Evolutionary conservation across 1,284 basidiomycete species (phyloP), one percentile per base, ranked within the genome.

Genomic region (Peniophora sp.): DNA sequence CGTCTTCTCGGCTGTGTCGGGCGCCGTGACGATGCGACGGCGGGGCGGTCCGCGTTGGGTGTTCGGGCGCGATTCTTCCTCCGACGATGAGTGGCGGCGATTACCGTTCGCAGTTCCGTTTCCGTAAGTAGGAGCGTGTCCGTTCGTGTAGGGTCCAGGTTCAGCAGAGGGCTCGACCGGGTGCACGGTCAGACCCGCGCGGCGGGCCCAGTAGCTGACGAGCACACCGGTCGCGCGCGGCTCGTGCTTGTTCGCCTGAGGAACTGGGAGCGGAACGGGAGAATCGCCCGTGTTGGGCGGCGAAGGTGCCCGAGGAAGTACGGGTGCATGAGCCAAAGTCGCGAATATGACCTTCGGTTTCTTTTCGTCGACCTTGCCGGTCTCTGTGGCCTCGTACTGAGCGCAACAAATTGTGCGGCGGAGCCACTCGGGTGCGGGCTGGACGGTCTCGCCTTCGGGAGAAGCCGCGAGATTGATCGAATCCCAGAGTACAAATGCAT

Each of bases 401-500:
- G 83, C 85, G 60, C 87, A 89, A 60, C 83, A 90, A 54, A 90
- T 82, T 22, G 84, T 87, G 52, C 86, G 75, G 55, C 88, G 80
- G 39, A 90, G 75, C 87, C 87, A 90, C 61, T 90, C 87, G 8
- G 88, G 88, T 11, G 83, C 80, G 0, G 50, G 47, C 14, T 47
- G 36, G 12, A 66, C 64, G 34, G 63, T 53, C 37, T 62, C 63
- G 48, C 60, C 60, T 3, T 65, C 58, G 23, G 54, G 34, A 5
- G 54, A 46, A 24, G 67, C 67, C 42, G 57, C 64, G 56, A 85
- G 79, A 2, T 68, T 56, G 52, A 90, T 83, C 51, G 70, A 66
- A 62, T 89, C 86, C 87, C 87, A 90, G 27, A 77, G 76, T 35
- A 90, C 81, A 63, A 83, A 90, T 1, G 85, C 88, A 46, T 86